These are phyloP conservation scores for Trifolium fragiferum DNA, from an alignment of 306 rosid species.

Conservation along the genomic window DNA sequence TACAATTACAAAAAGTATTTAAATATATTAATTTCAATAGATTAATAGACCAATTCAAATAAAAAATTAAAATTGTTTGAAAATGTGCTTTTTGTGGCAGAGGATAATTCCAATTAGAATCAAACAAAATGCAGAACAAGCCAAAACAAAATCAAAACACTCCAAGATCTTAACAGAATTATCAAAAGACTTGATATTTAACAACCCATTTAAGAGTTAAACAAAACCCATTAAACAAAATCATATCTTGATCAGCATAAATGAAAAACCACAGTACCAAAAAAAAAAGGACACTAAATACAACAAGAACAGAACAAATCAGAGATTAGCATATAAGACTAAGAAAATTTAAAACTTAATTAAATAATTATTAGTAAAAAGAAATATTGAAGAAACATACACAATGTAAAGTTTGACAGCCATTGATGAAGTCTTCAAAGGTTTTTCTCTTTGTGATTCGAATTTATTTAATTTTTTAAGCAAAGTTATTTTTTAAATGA, in stretches of 20 bases:
- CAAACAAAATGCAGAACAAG: slow-evolving; percentile 34
- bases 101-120: slow-evolving; percentile 28
- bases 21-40: neutral
- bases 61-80: neutral
- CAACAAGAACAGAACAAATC: slow-evolving; percentile 34
- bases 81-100: neutral
- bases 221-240: slow-evolving; percentile 40
- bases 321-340: slow-evolving; percentile 22
- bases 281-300: neutral
- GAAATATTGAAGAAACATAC: slow-evolving; percentile 50
- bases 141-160: slow-evolving; percentile 31
- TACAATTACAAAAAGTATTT: slow-evolving; percentile 8
- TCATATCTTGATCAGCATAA: slow-evolving; percentile 11
- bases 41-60: slow-evolving; percentile 12
- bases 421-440: slow-evolving; percentile 57
- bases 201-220: slow-evolving; percentile 24
- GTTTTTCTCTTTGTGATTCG: slow-evolving; percentile 17
- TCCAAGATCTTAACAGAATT: slow-evolving; percentile 26
- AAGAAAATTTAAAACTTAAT: slow-evolving; percentile 5
- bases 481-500: neutral
- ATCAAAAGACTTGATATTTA: slow-evolving; percentile 33
- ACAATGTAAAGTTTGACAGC: slow-evolving; percentile 91
- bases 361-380: neutral
- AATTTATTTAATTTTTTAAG: neutral
- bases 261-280: slow-evolving; percentile 11